phyloP scores from a whole-genome alignment of 2,329 filamentous ascomycete genomes.

The Stagonosporopsis vannaccii region DNA sequence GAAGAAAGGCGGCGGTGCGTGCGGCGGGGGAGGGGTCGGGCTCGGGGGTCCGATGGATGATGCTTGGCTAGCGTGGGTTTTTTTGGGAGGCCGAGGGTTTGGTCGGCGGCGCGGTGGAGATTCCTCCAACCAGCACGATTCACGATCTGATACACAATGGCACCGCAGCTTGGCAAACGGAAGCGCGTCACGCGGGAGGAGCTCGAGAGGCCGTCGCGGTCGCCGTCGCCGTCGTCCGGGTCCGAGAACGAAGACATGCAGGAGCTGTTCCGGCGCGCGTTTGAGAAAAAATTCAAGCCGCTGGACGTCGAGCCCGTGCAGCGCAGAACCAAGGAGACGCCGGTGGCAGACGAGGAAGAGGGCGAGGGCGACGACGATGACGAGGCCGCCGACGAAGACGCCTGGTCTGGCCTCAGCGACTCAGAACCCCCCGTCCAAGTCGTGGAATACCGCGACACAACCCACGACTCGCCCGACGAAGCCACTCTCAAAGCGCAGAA shows the following conservation, averaged over 20 bases:
- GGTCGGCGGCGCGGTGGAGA: neutral
- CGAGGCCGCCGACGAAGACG: constrained; percentile 53
- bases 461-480: constrained; percentile 20
- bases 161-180: constrained; percentile 54
- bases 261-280: constrained; percentile 81
- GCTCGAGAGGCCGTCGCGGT: constrained; percentile 36
- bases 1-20: neutral
- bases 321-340: constrained; percentile 32
- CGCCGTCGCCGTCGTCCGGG: constrained; percentile 37
- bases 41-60: constrained; percentile 29
- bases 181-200: constrained; percentile 52
- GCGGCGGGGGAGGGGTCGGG: constrained; percentile 28
- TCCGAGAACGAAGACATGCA: constrained; percentile 64
- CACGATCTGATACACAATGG: constrained; percentile 40
- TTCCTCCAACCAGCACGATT: neutral
- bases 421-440: constrained; percentile 50
- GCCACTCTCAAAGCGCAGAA: constrained; percentile 65
- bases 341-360: constrained; percentile 38
- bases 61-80: constrained; percentile 21
- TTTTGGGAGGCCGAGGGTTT: neutral
- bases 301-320: constrained; percentile 57
- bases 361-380: constrained; percentile 23
- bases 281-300: constrained; percentile 87
- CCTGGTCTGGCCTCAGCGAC: constrained; percentile 68
- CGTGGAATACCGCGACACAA: constrained; percentile 50